Base-by-base conservation (phyloP, 2,329 filamentous ascomycete species). In the Fusarium protoensiforme region DNA sequence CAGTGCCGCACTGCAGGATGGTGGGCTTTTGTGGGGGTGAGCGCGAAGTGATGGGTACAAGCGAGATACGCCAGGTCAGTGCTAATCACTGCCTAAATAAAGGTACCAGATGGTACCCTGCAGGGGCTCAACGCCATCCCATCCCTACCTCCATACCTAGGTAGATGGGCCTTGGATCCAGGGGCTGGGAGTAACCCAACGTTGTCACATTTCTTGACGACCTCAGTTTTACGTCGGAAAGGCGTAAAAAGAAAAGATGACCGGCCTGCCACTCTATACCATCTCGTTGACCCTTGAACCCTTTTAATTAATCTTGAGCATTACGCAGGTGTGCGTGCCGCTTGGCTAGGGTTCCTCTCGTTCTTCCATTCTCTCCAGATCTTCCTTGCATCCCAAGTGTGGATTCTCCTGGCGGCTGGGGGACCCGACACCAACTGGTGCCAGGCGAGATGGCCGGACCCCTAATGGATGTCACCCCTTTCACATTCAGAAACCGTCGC, bases 371-470 rank as follows among this genome's bases (percentile, higher is more conserved):
- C 68, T 65, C 68, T 65, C 58, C 43, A 35, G 62, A 69, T 66
- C 65, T 69, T 75, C 75, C 71, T 67, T 76, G 71, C 74, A 74
- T 76, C 56, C 35, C 27, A 61, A 20, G 22, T 53, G 68, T 74
- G 71, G 71, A 51, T 58, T 71, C 58, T 57, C 57, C 70, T 61
- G 48, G 61, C n/a, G 29, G 60, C 58, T 61, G 43, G 64, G 64
- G 64, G 46, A 14, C 46, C 27, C 18, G 39, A 57, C 66, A 59
- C 48, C 48, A 57, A 48, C 27, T 51, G 46, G 27, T 48, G 36
- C 29, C 35, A 70, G 36, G 20, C 43, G 33, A 57, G 41, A 57
- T 63, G 46, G 41, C 61, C 59, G 4, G 46, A 27, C 48, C 46
- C 43, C 41, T 57, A 48, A 33, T 29, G 46, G 46, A 51, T 36